These are phyloP conservation scores for Neoboletus brunneissimus DNA, from an alignment of 768 basidiomycete species.

Conservation along the genomic window DNA sequence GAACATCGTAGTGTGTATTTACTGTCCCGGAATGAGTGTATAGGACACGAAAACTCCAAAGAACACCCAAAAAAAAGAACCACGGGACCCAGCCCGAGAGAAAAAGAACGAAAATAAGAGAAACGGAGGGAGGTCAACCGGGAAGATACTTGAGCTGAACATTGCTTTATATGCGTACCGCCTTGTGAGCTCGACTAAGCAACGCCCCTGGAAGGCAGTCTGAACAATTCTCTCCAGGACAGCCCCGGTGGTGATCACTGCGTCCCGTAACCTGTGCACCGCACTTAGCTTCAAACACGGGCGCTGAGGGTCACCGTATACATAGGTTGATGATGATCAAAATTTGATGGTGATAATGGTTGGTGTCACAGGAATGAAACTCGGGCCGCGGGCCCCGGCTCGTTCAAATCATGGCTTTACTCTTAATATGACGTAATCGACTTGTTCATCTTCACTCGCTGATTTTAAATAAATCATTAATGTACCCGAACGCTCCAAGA, in stretches of 20 bases:
- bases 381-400: neutral
- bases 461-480: neutral
- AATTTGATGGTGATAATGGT: neutral
- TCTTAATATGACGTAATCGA: neutral
- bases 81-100: conserved; percentile 19
- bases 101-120: conserved; percentile 8
- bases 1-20: conserved; percentile 7
- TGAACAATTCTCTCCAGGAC: neutral
- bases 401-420: neutral
- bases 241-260: neutral
- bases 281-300: neutral
- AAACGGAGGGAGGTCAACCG: conserved; percentile 11
- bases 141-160: neutral
- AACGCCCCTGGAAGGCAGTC: neutral
- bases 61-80: neutral
- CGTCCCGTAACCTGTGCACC: neutral
- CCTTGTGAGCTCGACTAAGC: too few species aligned
- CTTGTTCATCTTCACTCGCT: neutral
- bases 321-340: neutral
- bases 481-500: neutral
- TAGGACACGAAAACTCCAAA: neutral
- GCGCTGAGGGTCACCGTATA: neutral
- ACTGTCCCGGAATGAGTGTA: neutral
- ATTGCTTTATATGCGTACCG: conserved; percentile 15
- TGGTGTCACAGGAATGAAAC: neutral